phyloP scores from a whole-genome alignment of 2,329 filamentous ascomycete species.

The Cercospora sesami region DNA sequence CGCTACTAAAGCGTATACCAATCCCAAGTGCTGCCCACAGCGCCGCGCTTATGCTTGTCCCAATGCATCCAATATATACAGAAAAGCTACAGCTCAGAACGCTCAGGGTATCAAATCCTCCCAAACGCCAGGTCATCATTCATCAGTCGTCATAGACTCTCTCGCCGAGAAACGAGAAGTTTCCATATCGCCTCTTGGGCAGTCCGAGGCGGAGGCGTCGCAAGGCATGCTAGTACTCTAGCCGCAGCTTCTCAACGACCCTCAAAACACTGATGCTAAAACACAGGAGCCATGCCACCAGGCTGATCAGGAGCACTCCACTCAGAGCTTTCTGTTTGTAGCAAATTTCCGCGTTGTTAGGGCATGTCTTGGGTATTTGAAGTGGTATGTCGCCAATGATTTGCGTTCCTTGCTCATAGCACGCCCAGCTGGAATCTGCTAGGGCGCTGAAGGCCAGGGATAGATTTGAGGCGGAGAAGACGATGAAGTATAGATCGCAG shows the following conservation, averaged over 20 bases:
- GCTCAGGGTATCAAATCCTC: conserved; percentile 11
- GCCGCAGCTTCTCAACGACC: conserved; percentile 41
- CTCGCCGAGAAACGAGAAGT: not conserved
- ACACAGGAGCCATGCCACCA: conserved; percentile 87
- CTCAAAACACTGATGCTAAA: conserved; percentile 71
- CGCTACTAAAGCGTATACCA: not conserved
- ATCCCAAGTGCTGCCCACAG: not conserved
- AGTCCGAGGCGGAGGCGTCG: not conserved
- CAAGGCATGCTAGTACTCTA: conserved; percentile 23
- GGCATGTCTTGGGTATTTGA: conserved; percentile 37
- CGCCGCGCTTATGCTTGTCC: not conserved
- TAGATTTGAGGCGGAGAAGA: conserved; percentile 92
- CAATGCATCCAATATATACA: conserved; percentile 10
- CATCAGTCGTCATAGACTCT: conserved; percentile 18
- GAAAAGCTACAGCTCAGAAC: not conserved
- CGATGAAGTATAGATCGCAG: conserved; percentile 92
- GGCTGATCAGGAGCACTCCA: conserved; percentile 73
- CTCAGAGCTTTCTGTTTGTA: conserved; percentile 69
- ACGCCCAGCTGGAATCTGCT: conserved; percentile 60
- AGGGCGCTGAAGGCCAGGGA: conserved; percentile 85
- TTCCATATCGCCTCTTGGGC: not conserved
- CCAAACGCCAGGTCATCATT: conserved; percentile 16
- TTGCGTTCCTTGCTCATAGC: conserved; percentile 34
- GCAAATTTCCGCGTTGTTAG: conserved; percentile 53
- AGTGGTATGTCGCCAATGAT: conserved; percentile 19